Evolutionary conservation across 495 filamentous ascomycete species (phyloP).

Genomic region (Penicillium macrosclerotiorum): DNA sequence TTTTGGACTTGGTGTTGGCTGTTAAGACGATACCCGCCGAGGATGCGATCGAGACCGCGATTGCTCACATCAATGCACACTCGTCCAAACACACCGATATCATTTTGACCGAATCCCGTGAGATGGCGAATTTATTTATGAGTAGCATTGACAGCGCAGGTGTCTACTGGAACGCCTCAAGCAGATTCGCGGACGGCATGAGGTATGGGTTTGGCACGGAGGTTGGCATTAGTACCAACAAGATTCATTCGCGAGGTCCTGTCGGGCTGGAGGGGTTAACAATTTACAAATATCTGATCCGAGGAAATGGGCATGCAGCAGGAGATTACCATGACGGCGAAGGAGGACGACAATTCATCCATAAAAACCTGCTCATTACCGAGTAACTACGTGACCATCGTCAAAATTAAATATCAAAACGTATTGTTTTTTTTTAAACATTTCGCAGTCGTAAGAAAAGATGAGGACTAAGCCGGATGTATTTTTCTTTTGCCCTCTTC

Average conservation of each 20-base stretch:
- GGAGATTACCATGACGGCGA: constrained; percentile 68
- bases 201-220: constrained; percentile 97
- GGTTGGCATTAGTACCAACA: constrained; percentile 97
- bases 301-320: constrained; percentile 74
- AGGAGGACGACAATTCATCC: constrained; percentile 45
- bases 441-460: constrained; percentile 29
- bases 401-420: constrained; percentile 9
- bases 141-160: constrained; percentile 81
- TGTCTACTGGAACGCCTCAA: constrained; percentile 96
- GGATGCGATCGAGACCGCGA: constrained; percentile 60
- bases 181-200: constrained; percentile 93
- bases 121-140: constrained; percentile 76
- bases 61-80: constrained; percentile 86
- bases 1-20: constrained; percentile 79
- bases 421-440: constrained; percentile 24
- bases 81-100: constrained; percentile 94
- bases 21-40: constrained; percentile 68
- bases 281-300: constrained; percentile 92
- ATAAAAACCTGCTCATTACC: constrained; percentile 28
- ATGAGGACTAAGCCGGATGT: constrained; percentile 33
- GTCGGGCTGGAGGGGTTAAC: constrained; percentile 93
- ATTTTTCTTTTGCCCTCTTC: constrained; percentile 33
- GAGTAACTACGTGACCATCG: not conserved
- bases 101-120: constrained; percentile 69
- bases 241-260: constrained; percentile 91